Evolutionary conservation across 1,284 basidiomycete species (phyloP), one percentile per base, ranked within the genome.

Genomic region (Rhodotorula sp.): DNA sequence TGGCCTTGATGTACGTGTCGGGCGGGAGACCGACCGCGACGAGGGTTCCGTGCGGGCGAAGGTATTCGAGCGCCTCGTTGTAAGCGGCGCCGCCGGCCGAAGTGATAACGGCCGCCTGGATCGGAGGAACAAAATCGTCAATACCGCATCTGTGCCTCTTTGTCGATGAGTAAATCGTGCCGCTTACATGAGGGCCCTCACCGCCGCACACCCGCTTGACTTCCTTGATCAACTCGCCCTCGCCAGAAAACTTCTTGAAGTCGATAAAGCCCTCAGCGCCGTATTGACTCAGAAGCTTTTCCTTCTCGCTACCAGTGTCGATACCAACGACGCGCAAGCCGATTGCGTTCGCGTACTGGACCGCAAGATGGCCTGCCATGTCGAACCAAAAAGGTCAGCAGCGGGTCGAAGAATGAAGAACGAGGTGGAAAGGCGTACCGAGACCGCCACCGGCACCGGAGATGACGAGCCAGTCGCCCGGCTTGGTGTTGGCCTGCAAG

Each of bases 71-170:
- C 5, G 71, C 75, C 3, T 70, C 64, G 51, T 74, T 65, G 72
- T 77, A 77, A 34, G 77, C 77, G 72, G 83, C 68, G 67, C 85
- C 83, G 10, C 82, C 83, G 6, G 88, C 86, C 3, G 88, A 85
- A 18, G 90, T 88, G 63, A 92, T 86, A 71, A 93, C 81, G 0
- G 90, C 87, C 18, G 88, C 87, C 79, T 94, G 91, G 2, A 91
- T 2, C 14, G 46, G 46, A 39, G 46, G 46, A 39, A 20, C 31
- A 34, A 20, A 2, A 21, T 18, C 20, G 26, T 43, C 43, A 12
- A 39, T 5, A 31, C 7, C 15, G 39, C 21, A 15, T n/a, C 21
- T n/a, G 52, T n/a, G n/a, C n/a, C 14, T 56, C n/a, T 47, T n/a
- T 26, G 3, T 15, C 18, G 7, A 20, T 3, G 15, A 12, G 12